These are phyloP conservation scores for Boletus bicolor DNA, from an alignment of 768 basidiomycete genomes.

Conservation along the genomic window DNA sequence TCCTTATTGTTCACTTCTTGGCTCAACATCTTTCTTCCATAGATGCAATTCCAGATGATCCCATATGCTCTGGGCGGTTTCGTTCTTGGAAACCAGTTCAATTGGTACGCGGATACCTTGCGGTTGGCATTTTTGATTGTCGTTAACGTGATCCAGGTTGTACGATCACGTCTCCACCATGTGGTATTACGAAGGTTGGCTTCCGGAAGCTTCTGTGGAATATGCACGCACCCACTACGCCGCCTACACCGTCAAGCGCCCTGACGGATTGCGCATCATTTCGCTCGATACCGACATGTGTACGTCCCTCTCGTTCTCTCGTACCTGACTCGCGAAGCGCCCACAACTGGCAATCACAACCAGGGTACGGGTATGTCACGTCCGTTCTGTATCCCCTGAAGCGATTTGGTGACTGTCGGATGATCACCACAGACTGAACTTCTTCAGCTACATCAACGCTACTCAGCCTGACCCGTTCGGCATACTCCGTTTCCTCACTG, in stretches of 20 bases:
- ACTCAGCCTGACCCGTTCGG: slow-evolving; percentile 45
- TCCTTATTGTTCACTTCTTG: neutral
- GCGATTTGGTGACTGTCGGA: neutral
- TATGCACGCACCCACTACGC: slow-evolving; percentile 46
- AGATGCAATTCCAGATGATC: slow-evolving; percentile 34
- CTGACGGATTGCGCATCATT: slow-evolving; percentile 46
- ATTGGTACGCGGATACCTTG: slow-evolving; percentile 31
- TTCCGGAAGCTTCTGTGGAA: slow-evolving; percentile 35
- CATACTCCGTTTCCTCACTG: slow-evolving; percentile 48
- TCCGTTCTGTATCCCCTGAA: neutral
- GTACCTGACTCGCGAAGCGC: neutral
- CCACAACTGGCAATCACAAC: neutral
- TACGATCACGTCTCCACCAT: slow-evolving; percentile 46
- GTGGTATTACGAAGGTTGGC: slow-evolving; percentile 47
- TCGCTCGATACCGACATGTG: slow-evolving; percentile 52
- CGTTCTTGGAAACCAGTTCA: slow-evolving; percentile 36
- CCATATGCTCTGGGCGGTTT: slow-evolving; percentile 36
- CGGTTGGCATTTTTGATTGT: neutral
- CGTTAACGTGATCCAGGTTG: slow-evolving; percentile 32
- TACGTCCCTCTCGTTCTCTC: slow-evolving; percentile 19
- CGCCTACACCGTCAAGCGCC: slow-evolving; percentile 43
- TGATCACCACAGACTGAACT: slow-evolving; percentile 35
- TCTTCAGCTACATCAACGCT: slow-evolving; percentile 48
- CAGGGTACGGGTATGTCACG: slow-evolving; percentile 35
- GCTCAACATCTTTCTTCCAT: neutral